Base-by-base conservation (phyloP, 345 rosid genomes). In the Abelmoschus esculentus region DNA sequence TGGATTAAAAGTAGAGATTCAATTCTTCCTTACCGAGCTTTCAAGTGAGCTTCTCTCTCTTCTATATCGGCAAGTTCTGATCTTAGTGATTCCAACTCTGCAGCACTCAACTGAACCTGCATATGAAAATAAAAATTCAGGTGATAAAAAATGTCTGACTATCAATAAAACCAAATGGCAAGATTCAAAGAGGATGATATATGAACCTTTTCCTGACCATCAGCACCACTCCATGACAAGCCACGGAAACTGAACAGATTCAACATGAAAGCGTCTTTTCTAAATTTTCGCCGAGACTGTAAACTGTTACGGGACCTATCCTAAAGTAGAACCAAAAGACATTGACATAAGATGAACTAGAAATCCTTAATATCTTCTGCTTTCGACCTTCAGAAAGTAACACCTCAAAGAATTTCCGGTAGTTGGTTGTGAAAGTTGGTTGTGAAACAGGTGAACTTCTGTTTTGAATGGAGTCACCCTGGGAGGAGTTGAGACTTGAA, bases 11-110 rank as follows among this genome's bases (percentile, higher is more conserved):
- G 64, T 54, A 10, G 31, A 67, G 66, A 75, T 59, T 19, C 42
- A 71, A 76, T 50, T 71, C 61, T 70, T 17, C 69, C 92, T 83
- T 81, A 91, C 97, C 80, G 99, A n/a, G 99, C 99, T 80, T 85
- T 91, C 71, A 89, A 84, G 81, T 83, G 83, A 77, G 97, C 83
- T 80, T 88, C 97, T 74, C 91, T 87, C 75, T 95, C 97, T 86
- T 95, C 99, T 70, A 91, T 40, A 58, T 87, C 96, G 67, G 87
- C 84, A 18, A 95, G 82, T 75, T 88, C 95, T 68, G 99, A 72
- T 73, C 85, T 79, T 77, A 95, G 96, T 38, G 93, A 88, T 74
- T 84, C 97, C 26, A 95, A 76, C 77, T 95, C 97, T 7, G 80
- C 82, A 58, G 81, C 89, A 71, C 86, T 76, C 75, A 95, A 66